Percentiles rank a stretch among this genome's conserved stretches.
Evolutionary conservation across 164 flowering plant genomes (phyloP).

Genomic region (Berberis thunbergii): DNA sequence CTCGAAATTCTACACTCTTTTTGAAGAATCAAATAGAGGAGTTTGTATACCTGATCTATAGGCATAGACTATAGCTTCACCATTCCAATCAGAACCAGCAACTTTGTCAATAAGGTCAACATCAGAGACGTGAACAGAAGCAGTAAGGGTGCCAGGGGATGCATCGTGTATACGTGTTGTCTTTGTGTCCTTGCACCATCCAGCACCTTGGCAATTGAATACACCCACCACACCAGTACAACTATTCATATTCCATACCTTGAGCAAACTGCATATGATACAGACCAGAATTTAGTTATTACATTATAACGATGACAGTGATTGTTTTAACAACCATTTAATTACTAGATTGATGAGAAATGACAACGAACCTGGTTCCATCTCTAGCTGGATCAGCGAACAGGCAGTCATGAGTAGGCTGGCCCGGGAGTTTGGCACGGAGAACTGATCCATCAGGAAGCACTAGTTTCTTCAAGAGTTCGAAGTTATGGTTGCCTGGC

Average conservation of each 20-base stretch:
- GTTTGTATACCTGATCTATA: slow-evolving; percentile 43
- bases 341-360: background rate
- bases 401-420: slow-evolving; percentile 84
- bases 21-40: background rate
- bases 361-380: slow-evolving; percentile 52
- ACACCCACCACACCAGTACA: slow-evolving; percentile 88
- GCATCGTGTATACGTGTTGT: slow-evolving; percentile 79
- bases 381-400: slow-evolving; percentile 94
- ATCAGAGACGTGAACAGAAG: slow-evolving; percentile 53
- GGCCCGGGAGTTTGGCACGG: slow-evolving; percentile 86
- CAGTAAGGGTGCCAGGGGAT: slow-evolving; percentile 73
- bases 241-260: slow-evolving; percentile 86
- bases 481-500: slow-evolving; percentile 64
- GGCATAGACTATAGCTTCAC: slow-evolving; percentile 53
- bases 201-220: slow-evolving; percentile 99
- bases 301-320: background rate
- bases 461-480: slow-evolving; percentile 75
- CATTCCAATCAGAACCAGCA: slow-evolving; percentile 67
- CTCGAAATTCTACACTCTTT: background rate
- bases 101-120: slow-evolving; percentile 53
- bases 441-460: slow-evolving; percentile 96
- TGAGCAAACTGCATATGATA: slow-evolving; percentile 57
- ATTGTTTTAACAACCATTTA: background rate
- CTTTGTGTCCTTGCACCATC: slow-evolving; percentile 80
- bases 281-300: background rate